These are phyloP conservation scores for Marasmius fiardii DNA, from an alignment of 1,284 basidiomycete genomes.

Conservation along the genomic window DNA sequence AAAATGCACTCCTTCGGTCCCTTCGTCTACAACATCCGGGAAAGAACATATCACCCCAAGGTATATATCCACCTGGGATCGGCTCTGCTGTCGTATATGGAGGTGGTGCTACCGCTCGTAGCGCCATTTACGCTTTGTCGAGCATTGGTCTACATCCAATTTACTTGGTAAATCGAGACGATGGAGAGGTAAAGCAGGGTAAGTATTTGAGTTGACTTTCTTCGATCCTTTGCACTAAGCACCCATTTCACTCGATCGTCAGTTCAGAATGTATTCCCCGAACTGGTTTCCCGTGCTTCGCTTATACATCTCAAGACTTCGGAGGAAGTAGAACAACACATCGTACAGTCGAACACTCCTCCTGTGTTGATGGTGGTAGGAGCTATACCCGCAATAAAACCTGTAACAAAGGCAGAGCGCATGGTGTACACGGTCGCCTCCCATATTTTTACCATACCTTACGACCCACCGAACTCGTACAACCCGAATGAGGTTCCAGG, in stretches of 20 bases:
- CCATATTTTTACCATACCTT: constrained; percentile 14
- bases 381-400: constrained; percentile 15
- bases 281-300: constrained; percentile 7
- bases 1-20: constrained; percentile 14
- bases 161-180: constrained; percentile 16
- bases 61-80: constrained; percentile 6
- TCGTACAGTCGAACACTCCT: constrained; percentile 9
- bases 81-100: constrained; percentile 16
- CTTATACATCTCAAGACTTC: constrained; percentile 14
- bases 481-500: neutral
- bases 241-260: neutral
- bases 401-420: constrained; percentile 14
- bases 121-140: constrained; percentile 15
- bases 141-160: constrained; percentile 16
- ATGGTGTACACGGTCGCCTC: constrained; percentile 18
- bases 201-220: neutral
- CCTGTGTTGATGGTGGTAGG: constrained; percentile 17
- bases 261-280: constrained; percentile 12
- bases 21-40: constrained; percentile 12
- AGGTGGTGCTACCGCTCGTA: constrained; percentile 18
- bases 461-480: constrained; percentile 4
- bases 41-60: constrained; percentile 4
- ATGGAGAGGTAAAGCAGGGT: constrained; percentile 13
- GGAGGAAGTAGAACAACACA: constrained; percentile 11
- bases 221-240: no score